Conservation (phyloP, 257 asterid species). For the Capsicum chinense region DNA sequence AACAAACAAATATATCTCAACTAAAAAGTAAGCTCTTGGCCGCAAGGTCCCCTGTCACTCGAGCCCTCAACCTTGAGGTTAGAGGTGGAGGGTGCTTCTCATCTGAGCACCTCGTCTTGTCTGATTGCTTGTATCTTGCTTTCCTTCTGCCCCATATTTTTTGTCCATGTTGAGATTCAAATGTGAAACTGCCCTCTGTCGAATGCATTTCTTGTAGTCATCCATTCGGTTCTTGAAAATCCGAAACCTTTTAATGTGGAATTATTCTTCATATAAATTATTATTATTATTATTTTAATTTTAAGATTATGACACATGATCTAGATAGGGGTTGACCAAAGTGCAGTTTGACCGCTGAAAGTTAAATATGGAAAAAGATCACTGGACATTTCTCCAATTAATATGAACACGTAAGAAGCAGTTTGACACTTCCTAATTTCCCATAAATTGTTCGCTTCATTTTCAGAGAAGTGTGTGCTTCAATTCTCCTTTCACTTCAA, state of each 20-base stretch:
- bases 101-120: background rate
- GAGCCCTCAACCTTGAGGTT: background rate
- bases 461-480: conserved; percentile 12
- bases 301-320: background rate
- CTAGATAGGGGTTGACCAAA: conserved; percentile 2
- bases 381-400: background rate
- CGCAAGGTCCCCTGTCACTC: too few species aligned
- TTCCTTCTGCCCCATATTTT: background rate
- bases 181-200: background rate
- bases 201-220: conserved; percentile 14
- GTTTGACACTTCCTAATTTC: background rate
- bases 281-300: background rate
- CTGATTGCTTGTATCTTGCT: background rate
- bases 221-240: background rate
- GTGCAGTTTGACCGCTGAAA: conserved; percentile 9
- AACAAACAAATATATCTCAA: too few species aligned
- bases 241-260: conserved; percentile 10
- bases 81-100: background rate
- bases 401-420: conserved; percentile 6
- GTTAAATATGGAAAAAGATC: background rate
- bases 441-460: background rate
- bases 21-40: too few species aligned
- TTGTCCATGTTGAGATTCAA: background rate
- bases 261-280: background rate
- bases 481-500: background rate